phyloP scores from a whole-genome alignment of 768 basidiomycete genomes.

The Phallus indusiatus region DNA sequence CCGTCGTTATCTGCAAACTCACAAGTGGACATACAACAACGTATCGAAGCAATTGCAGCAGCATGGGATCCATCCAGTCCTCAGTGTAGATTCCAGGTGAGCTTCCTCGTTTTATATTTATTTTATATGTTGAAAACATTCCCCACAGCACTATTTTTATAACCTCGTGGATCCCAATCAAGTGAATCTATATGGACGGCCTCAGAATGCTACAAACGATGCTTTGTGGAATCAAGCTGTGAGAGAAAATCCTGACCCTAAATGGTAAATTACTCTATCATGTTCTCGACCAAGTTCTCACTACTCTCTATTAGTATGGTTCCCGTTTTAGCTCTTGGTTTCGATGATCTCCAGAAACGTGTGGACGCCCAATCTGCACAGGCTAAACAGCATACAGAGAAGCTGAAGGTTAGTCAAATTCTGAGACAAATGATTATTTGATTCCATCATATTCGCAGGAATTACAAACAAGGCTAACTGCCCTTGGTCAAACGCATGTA shows the following conservation, averaged over 20 bases:
- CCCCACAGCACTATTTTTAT: slow-evolving; percentile 65
- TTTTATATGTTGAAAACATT: background rate
- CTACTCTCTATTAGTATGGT: slow-evolving; percentile 42
- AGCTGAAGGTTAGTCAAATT: slow-evolving; percentile 38
- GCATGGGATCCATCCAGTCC: slow-evolving; percentile 66
- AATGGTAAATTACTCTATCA: slow-evolving; percentile 36
- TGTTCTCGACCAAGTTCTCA: background rate
- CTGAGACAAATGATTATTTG: background rate
- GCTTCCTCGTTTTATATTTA: slow-evolving; percentile 11
- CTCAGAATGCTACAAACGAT: slow-evolving; percentile 63
- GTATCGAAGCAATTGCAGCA: slow-evolving; percentile 52
- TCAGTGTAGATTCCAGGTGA: slow-evolving; percentile 73
- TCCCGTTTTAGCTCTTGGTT: slow-evolving; percentile 71
- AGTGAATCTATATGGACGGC: slow-evolving; percentile 58
- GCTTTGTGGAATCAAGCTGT: slow-evolving; percentile 69
- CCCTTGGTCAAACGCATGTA: slow-evolving; percentile 52
- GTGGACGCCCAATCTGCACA: slow-evolving; percentile 67
- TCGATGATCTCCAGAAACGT: slow-evolving; percentile 70
- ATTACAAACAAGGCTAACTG: slow-evolving; percentile 51
- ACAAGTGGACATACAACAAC: slow-evolving; percentile 38
- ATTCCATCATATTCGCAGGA: slow-evolving; percentile 31
- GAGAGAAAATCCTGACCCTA: slow-evolving; percentile 73
- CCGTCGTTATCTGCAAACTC: background rate
- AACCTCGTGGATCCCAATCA: slow-evolving; percentile 68
- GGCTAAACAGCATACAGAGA: slow-evolving; percentile 57